Evolutionary conservation across 1,284 basidiomycete species (phyloP).

Genomic region (Ceratobasidium sp.): DNA sequence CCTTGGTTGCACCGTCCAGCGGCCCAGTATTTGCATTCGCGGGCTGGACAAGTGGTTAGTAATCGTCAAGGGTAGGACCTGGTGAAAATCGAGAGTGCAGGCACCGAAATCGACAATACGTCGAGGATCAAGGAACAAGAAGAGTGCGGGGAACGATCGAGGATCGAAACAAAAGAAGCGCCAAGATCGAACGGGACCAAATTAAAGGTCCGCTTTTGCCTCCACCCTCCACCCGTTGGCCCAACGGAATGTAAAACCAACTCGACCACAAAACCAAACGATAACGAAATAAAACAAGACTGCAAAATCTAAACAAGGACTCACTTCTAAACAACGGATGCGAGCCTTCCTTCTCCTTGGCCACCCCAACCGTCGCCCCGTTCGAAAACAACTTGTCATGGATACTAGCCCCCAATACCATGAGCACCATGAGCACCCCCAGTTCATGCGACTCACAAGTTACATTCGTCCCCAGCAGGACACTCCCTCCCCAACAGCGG

Average conservation of each 20-base stretch:
- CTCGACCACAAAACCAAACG: too few species aligned
- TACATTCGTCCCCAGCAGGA: slow-evolving; percentile 23
- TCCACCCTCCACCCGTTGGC: too few species aligned
- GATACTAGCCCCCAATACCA: not conserved
- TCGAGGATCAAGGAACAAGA: too few species aligned
- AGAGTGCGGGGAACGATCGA: too few species aligned
- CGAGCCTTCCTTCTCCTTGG: not conserved
- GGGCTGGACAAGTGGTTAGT: slow-evolving; percentile 10
- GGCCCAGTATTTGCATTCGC: slow-evolving; percentile 37
- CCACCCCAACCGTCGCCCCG: not conserved
- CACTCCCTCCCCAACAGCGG: slow-evolving; percentile 29
- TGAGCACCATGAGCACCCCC: not conserved
- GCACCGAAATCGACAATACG: too few species aligned
- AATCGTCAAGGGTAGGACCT: not conserved
- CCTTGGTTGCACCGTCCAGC: slow-evolving; percentile 36
- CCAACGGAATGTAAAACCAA: too few species aligned
- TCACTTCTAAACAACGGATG: slow-evolving; percentile 29
- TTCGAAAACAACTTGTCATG: slow-evolving; percentile 34
- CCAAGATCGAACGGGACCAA: too few species aligned
- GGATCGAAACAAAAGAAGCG: not conserved
- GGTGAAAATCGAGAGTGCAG: too few species aligned
- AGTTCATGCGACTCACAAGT: slow-evolving; percentile 15
- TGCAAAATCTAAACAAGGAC: too few species aligned
- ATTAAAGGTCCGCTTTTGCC: too few species aligned
- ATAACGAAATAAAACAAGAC: too few species aligned